Base-by-base conservation (phyloP, 2,329 filamentous ascomycete species). In the Colletotrichum graminicola region DNA sequence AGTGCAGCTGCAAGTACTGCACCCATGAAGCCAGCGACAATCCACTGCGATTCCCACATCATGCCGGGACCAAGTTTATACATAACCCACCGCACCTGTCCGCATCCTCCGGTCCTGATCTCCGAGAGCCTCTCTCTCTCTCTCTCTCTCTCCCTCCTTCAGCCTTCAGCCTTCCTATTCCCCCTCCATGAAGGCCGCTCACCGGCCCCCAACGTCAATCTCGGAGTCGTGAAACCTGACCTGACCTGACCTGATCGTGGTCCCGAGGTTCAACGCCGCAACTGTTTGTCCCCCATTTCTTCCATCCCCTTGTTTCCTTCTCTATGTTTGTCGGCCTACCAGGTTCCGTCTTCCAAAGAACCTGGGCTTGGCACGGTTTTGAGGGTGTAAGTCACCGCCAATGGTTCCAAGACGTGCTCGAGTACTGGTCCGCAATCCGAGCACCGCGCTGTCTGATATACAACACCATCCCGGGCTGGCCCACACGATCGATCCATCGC, bases 1-100 rank as follows among this genome's bases (percentile, higher is more conserved):
- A 67, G 63, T 71, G 57, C 64, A 67, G 68, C 68, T 57, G 64
- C 64, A 71, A 67, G 64, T 67, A 52, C 68, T 64, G 68, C 68
- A 62, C 67, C 67, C 34, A 51, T 59, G 64, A 36, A 71, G 55
- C 57, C 49, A 62, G 45, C 63, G n/a, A 34, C 57, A 26, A 45
- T 41, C 51, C 32, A 39, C 47, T 55, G 36, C 43, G 56, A 43
- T 67, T 51, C 54, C 51, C 41, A 55, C 41, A 62, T 56, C 56
- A 59, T 34, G n/a, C 11, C 45, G 18, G 45, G 43, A 59, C 43
- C 64, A 57, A 23, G 41, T 65, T 65, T n/a, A 32, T 71, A 71
- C 68, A 71, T 71, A 71, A 71, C 57, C 49, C 41, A 41, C 16
- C 32, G 26, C n/a, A 16, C 23, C 45, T 51, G 54, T 54, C 62